A percentile compares a stretch with the other conserved stretches of the same genome.
These are phyloP conservation scores for Helianthus annuus DNA, from an alignment of 129 eudicot species.

Conservation along the genomic window HanXRQr2.0-SUNRISE NC_035438.2:9693749-9694248, in stretches of 20 bases:
- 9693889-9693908: constrained; percentile 75
- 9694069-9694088: background rate
- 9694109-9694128: background rate
- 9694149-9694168: background rate
- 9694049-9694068: background rate
- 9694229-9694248: background rate
- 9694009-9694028: constrained; percentile 28
- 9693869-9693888: constrained; percentile 65
- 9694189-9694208: background rate
- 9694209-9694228: background rate
- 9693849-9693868: constrained; percentile 78
- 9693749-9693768: constrained; percentile 78
- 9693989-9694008: constrained; percentile 31
- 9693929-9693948: constrained; percentile 87
- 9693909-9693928: constrained; percentile 72
- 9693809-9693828: constrained; percentile 70
- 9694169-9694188: constrained; percentile 9
- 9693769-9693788: constrained; percentile 91
- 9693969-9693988: constrained; percentile 69
- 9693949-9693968: constrained; percentile 74
- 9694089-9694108: constrained; percentile 12
- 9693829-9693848: constrained; percentile 84
- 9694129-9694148: background rate
- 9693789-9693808: constrained; percentile 88
- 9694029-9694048: constrained; percentile 37